Evolutionary conservation across 1,284 basidiomycete species (phyloP).

Genomic region (Phellinidium pouzarii): DNA sequence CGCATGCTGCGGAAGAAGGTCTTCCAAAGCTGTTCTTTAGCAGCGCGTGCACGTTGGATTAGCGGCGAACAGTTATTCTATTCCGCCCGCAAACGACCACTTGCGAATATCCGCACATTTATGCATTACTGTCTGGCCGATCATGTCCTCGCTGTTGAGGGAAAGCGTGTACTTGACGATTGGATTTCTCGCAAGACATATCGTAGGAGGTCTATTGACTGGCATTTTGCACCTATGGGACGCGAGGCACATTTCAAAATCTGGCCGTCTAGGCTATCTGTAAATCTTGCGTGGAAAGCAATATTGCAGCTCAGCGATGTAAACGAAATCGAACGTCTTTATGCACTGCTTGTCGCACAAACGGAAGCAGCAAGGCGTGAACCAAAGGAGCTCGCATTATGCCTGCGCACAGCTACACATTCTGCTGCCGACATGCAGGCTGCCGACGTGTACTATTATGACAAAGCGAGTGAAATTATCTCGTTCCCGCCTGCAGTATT

Average conservation of each 20-base stretch:
- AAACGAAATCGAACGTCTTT: constrained; percentile 13
- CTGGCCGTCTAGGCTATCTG: constrained; percentile 9
- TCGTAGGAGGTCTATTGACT: background rate
- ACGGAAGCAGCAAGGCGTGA: background rate
- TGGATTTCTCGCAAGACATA: background rate
- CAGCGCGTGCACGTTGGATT: constrained; percentile 7
- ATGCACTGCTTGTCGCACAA: background rate
- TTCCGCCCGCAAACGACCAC: background rate
- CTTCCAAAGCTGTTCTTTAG: background rate
- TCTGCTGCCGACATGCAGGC: background rate
- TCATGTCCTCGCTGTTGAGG: constrained; percentile 5
- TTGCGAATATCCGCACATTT: constrained; percentile 13
- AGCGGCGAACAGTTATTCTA: constrained; percentile 14
- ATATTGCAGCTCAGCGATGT: constrained; percentile 8
- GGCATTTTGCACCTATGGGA: constrained; percentile 2
- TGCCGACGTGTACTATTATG: constrained; percentile 1
- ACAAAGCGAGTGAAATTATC: background rate
- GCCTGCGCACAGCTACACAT: background rate
- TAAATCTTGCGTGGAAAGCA: constrained; percentile 15
- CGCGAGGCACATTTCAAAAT: constrained; percentile 12
- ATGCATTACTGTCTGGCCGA: constrained; percentile 11
- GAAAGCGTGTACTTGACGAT: background rate
- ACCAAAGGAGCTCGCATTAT: background rate
- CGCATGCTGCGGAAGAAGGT: constrained; percentile 7
- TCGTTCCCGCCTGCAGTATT: constrained; percentile 5